phyloP scores from a whole-genome alignment of 1,284 basidiomycete species.

The Abortiporus biennis region DNA sequence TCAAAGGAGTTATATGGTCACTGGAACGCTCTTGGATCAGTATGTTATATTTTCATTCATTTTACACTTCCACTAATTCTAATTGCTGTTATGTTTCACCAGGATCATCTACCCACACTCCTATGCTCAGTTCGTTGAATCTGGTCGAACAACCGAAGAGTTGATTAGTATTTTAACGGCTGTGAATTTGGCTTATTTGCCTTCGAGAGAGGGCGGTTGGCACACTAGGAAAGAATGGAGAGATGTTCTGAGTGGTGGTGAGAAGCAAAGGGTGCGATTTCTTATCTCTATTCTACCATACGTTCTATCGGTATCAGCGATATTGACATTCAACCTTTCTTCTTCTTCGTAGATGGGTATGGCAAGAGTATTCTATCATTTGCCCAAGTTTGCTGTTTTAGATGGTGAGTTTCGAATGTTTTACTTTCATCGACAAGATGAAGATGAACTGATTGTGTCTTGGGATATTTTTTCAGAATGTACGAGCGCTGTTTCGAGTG shows the following conservation, averaged over 20 bases:
- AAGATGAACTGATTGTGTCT: not conserved
- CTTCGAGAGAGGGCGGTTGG: constrained; percentile 87
- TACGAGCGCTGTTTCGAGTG: constrained; percentile 94
- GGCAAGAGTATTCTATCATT: constrained; percentile 82
- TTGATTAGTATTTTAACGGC: constrained; percentile 70
- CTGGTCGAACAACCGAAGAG: constrained; percentile 61
- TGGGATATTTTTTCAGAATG: constrained; percentile 56
- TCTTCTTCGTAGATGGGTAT: constrained; percentile 91
- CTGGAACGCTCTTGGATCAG: constrained; percentile 86
- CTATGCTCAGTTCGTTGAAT: constrained; percentile 67
- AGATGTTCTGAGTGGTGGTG: constrained; percentile 90
- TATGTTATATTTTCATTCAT: constrained; percentile 27
- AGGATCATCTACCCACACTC: constrained; percentile 80
- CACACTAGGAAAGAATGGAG: constrained; percentile 92
- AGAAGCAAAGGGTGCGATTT: constrained; percentile 79
- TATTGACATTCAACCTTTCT: constrained; percentile 4
- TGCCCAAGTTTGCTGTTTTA: constrained; percentile 70
- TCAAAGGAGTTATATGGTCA: constrained; percentile 88
- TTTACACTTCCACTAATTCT: not conserved
- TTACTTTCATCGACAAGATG: constrained; percentile 7
- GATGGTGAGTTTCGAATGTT: constrained; percentile 55
- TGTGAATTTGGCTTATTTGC: constrained; percentile 84
- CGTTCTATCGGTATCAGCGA: not conserved
- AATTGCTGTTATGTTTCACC: constrained; percentile 5
- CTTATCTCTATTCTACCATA: not conserved